Evolutionary conservation across 1,284 basidiomycete species (phyloP).

Genomic region (Heterobasidion occidentale): DNA sequence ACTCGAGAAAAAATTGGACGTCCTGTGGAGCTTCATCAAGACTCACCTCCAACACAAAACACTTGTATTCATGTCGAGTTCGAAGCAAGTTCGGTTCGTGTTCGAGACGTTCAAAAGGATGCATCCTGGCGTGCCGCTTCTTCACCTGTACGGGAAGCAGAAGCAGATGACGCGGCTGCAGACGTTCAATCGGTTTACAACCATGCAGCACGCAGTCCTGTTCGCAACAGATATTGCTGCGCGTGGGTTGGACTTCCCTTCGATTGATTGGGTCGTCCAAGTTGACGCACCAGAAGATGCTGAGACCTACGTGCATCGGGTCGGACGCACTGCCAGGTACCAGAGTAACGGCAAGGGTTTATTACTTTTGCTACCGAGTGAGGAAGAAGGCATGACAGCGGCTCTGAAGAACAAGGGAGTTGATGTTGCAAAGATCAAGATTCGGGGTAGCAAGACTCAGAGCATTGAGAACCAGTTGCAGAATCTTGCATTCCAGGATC

Average conservation of each 20-base stretch:
- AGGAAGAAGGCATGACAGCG: constrained; percentile 84
- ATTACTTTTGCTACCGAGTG: constrained; percentile 81
- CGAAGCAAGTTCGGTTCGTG: constrained; percentile 97
- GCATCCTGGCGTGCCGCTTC: constrained; percentile 87
- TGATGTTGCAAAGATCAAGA: constrained; percentile 80
- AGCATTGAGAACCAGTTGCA: constrained; percentile 87
- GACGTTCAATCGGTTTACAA: constrained; percentile 79
- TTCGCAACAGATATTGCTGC: constrained; percentile 98
- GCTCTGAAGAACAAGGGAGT: constrained; percentile 73
- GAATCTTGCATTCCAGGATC: constrained; percentile 90
- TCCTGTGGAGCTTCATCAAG: constrained; percentile 94
- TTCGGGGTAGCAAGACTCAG: constrained; percentile 84
- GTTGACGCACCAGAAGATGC: constrained; percentile 97
- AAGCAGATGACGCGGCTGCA: constrained; percentile 86
- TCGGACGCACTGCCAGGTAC: constrained; percentile 93
- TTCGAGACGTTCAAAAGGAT: constrained; percentile 94
- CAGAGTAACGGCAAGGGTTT: constrained; percentile 86
- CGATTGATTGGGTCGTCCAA: constrained; percentile 97
- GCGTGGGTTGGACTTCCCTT: constrained; percentile 93
- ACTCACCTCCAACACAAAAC: constrained; percentile 89
- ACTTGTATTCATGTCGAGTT: constrained; percentile 91
- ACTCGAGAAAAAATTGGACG: constrained; percentile 86
- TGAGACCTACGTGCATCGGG: constrained; percentile 98
- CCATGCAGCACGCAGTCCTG: constrained; percentile 73
- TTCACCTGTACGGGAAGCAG: constrained; percentile 95